These are phyloP conservation scores for Penicillium riverlandense DNA, from an alignment of 495 filamentous ascomycete genomes.

Conservation along the genomic window DNA sequence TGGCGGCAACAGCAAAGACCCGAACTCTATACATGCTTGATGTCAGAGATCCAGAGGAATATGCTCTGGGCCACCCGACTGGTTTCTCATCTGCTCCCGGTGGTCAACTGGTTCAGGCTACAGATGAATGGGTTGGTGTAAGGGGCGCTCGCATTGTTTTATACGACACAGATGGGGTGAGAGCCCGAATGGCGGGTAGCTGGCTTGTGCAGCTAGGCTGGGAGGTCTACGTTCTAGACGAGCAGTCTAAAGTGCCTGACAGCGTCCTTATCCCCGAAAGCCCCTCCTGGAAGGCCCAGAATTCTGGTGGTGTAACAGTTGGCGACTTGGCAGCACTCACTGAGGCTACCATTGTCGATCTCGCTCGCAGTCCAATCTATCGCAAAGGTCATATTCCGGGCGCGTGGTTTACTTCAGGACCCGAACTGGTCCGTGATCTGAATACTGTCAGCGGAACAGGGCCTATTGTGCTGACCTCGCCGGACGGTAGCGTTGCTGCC, in stretches of 20 bases:
- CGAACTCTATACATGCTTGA: slow-evolving; percentile 16
- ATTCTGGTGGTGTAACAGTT: slow-evolving; percentile 2
- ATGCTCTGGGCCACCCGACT: slow-evolving; percentile 7
- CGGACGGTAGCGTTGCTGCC: slow-evolving; percentile 29
- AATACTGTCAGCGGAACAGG: neutral
- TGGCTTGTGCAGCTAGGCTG: slow-evolving; percentile 22
- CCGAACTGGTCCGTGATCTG: slow-evolving; percentile 16
- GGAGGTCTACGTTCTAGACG: slow-evolving; percentile 16
- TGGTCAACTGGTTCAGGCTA: slow-evolving; percentile 21
- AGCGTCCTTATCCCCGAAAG: neutral
- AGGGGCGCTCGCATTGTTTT: slow-evolving; percentile 18
- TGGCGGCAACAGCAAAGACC: slow-evolving; percentile 3
- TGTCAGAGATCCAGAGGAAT: slow-evolving; percentile 19
- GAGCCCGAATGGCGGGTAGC: slow-evolving; percentile 18
- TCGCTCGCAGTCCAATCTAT: slow-evolving; percentile 18
- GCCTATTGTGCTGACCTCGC: slow-evolving; percentile 18
- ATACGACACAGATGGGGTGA: slow-evolving; percentile 17
- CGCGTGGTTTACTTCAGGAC: slow-evolving; percentile 19
- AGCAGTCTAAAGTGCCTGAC: neutral
- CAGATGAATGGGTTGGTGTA: slow-evolving; percentile 21
- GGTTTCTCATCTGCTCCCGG: slow-evolving; percentile 21
- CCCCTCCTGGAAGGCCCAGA: neutral
- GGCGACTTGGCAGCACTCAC: slow-evolving; percentile 1
- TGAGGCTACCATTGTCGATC: slow-evolving; percentile 13
- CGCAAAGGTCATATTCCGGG: slow-evolving; percentile 19